phyloP scores from a whole-genome alignment of 768 basidiomycete species.

The Phaffia australis region DNA sequence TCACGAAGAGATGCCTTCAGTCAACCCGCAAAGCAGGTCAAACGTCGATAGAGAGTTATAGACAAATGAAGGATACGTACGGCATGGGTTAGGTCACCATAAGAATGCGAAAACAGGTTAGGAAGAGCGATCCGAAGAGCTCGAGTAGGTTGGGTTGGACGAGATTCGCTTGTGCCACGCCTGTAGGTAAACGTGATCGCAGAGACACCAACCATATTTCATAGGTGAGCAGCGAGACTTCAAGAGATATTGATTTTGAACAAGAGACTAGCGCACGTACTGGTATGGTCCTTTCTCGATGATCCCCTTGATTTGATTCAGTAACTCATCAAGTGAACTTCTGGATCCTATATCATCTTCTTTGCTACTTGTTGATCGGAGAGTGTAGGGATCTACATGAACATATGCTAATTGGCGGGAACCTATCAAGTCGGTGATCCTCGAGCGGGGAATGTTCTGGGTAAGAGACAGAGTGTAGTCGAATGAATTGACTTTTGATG shows the following conservation, averaged over 20 bases:
- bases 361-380: slow-evolving; percentile 1
- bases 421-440: neutral
- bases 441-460: slow-evolving; percentile 15
- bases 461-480: slow-evolving; percentile 22
- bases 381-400: neutral
- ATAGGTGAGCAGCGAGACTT: neutral
- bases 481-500: slow-evolving; percentile 13
- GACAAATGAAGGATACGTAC: neutral
- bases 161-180: neutral
- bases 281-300: slow-evolving; percentile 17
- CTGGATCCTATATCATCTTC: slow-evolving; percentile 1
- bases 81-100: slow-evolving; percentile 11
- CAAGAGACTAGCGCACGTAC: neutral
- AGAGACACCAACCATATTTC: neutral
- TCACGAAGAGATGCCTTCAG: neutral
- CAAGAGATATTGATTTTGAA: neutral
- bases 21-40: neutral
- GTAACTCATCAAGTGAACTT: slow-evolving; percentile 2
- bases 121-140: slow-evolving; percentile 24
- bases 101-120: slow-evolving; percentile 20
- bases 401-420: slow-evolving; percentile 17
- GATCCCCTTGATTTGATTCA: slow-evolving; percentile 18
- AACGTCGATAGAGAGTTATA: neutral
- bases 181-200: neutral
- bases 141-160: slow-evolving; percentile 10